Base-by-base conservation (phyloP, 257 asterid genomes). In the Capsicum rhomboideum region DNA sequence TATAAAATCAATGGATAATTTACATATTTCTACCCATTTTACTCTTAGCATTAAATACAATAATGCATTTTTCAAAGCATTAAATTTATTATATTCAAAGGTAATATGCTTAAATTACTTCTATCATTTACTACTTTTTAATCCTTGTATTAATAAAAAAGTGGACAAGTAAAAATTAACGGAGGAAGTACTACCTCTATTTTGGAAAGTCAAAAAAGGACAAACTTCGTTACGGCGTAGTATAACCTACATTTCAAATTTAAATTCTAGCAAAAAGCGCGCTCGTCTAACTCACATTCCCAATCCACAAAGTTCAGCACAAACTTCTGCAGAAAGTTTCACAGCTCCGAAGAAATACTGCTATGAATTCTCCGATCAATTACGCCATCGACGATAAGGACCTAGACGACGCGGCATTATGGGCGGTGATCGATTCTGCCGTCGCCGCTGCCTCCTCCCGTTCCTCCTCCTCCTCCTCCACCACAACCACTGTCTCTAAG, bases 401-500 rank as follows among this genome's bases (percentile, higher is more conserved):
- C 75, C 91, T 96, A 55, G 98, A 96, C 91, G 98, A 94, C 91
- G 97, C 97, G 83, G 99, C 94, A 20, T 79, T 96, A 78, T 96
- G 99, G 99, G 98, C 99, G 4, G 95, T 92, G 42, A 96, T 96
- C 84, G 99, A 96, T 85, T 96, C 98, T 72, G 98, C 97, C 79
- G 97, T 97, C 72, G 98, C 97, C 11, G 94, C 98, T 23, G 86
- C 97, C 64, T 55, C 91, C 74, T 68, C 92, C 37, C 40, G 40
- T 34, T 20, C 89, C 79, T 31, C 91, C 88, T 7, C 89, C 66
- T 34, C 92, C 37, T 23, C 89, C 79, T 31, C 91, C 88, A 6
- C 89, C 66, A 10, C 92, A 75, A 18, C 89, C 52, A 6, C 54
- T 1, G 26, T 90, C 53, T 10, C 85, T 0, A 87, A 86, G 82